A percentile compares a stretch with the other conserved stretches of the same genome.
Conservation (phyloP, 2,329 filamentous ascomycete species). For the Hypoxylon sp. region DNA sequence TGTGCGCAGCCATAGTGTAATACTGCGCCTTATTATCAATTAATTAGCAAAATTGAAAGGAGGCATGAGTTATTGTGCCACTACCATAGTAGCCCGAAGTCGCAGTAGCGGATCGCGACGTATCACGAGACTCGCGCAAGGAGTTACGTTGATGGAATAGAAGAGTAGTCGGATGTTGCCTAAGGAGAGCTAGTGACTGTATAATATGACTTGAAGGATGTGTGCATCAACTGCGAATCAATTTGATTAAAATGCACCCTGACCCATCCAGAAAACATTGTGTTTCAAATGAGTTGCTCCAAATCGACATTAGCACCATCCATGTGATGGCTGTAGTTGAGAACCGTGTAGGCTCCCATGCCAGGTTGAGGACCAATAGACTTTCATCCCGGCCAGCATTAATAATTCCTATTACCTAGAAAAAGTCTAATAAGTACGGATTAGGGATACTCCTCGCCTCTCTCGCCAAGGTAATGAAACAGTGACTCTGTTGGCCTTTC, state of each 20-base stretch:
- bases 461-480: constrained; percentile 48
- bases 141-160: constrained; percentile 22
- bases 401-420: constrained; percentile 16
- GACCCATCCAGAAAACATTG: constrained; percentile 17
- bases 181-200: constrained; percentile 21
- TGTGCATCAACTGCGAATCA: neutral
- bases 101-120: constrained; percentile 11
- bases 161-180: constrained; percentile 14
- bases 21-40: constrained; percentile 13
- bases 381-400: constrained; percentile 3
- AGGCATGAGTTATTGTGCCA: constrained; percentile 12
- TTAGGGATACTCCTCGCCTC: constrained; percentile 46
- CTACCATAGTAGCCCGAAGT: constrained; percentile 7
- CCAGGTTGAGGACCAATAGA: constrained; percentile 22
- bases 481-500: constrained; percentile 44
- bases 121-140: constrained; percentile 1
- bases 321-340: constrained; percentile 23
- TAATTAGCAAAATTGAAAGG: constrained; percentile 2
- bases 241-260: constrained; percentile 12
- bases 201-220: constrained; percentile 23
- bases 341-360: constrained; percentile 13
- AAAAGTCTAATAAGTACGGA: constrained; percentile 49
- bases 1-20: constrained; percentile 1
- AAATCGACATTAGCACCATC: constrained; percentile 2
- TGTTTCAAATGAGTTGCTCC: constrained; percentile 18